phyloP scores from a whole-genome alignment of 176 grass and related monocot genomes.

The Guadua angustifolia region DNA sequence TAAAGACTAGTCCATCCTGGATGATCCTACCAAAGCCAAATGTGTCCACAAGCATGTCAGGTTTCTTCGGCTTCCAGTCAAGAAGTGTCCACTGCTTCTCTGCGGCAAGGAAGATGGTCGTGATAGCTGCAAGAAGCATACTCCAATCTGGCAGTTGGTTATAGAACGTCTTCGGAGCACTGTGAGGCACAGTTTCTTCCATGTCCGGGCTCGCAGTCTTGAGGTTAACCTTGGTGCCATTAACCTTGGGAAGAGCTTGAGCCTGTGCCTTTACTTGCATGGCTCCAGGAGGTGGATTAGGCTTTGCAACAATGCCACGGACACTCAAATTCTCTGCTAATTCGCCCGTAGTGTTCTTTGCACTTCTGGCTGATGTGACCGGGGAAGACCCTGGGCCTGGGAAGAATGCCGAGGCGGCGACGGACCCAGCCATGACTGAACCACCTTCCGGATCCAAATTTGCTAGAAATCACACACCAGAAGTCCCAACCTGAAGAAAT shows the following conservation, averaged over 20 bases:
- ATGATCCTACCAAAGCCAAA: slow-evolving; percentile 90
- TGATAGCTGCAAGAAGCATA: slow-evolving; percentile 91
- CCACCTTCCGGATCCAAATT: slow-evolving; percentile 22
- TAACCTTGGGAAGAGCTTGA: slow-evolving; percentile 84
- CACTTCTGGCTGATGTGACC: slow-evolving; percentile 33
- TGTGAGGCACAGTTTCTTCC: slow-evolving; percentile 47
- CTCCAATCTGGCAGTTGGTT: slow-evolving; percentile 97
- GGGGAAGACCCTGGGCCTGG: slow-evolving; percentile 50
- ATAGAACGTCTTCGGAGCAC: slow-evolving; percentile 76
- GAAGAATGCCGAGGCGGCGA: slow-evolving; percentile 69
- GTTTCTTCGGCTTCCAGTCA: slow-evolving; percentile 92
- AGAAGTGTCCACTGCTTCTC: slow-evolving; percentile 96
- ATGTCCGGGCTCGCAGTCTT: slow-evolving; percentile 47
- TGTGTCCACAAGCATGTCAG: slow-evolving; percentile 92
- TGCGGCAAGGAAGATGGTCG: slow-evolving; percentile 88
- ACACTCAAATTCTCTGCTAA: slow-evolving; percentile 67
- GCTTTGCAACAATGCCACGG: slow-evolving; percentile 66
- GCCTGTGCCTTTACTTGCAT: slow-evolving; percentile 78
- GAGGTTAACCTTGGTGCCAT: slow-evolving; percentile 65
- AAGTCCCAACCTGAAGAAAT: slow-evolving; percentile 36
- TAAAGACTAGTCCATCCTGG: slow-evolving; percentile 82
- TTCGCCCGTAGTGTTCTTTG: slow-evolving; percentile 58
- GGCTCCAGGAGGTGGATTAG: slow-evolving; percentile 46
- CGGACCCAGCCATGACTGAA: slow-evolving; percentile 59
- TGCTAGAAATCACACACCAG: not conserved